Evolutionary conservation across 1,284 basidiomycete species (phyloP).

Genomic region (Apiotrichum gracile): DNA sequence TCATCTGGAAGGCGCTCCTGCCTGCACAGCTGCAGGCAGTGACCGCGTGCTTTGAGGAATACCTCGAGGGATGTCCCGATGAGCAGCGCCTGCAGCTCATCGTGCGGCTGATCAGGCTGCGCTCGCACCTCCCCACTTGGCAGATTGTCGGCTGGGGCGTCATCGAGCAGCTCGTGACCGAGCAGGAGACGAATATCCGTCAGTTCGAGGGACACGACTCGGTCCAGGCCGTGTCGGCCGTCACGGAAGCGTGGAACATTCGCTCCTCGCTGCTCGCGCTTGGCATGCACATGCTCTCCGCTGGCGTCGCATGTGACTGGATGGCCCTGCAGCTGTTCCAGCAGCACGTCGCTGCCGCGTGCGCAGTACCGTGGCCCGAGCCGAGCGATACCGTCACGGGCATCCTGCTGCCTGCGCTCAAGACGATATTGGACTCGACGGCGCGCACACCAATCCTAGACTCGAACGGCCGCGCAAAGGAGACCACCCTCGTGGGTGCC

Average conservation of each 20-base stretch:
- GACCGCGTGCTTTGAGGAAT: slow-evolving; percentile 34
- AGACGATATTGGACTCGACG: slow-evolving; percentile 30
- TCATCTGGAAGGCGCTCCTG: slow-evolving; percentile 22
- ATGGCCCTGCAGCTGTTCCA: slow-evolving; percentile 31
- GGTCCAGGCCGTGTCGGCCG: slow-evolving; percentile 18
- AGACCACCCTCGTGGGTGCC: slow-evolving; percentile 25
- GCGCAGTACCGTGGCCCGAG: slow-evolving; percentile 23
- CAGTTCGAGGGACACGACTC: slow-evolving; percentile 16
- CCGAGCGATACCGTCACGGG: slow-evolving; percentile 18
- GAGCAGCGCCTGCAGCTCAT: slow-evolving; percentile 28
- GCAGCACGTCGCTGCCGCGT: slow-evolving; percentile 33
- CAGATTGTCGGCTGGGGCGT: slow-evolving; percentile 35
- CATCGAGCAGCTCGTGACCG: slow-evolving; percentile 31
- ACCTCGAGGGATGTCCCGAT: slow-evolving; percentile 32
- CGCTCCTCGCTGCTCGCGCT: slow-evolving; percentile 25
- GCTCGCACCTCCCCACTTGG: slow-evolving; percentile 25
- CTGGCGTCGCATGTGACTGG: slow-evolving; percentile 29
- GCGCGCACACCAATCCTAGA: slow-evolving; percentile 16
- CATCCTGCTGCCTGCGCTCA: slow-evolving; percentile 30
- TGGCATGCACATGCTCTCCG: slow-evolving; percentile 34
- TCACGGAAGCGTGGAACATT: slow-evolving; percentile 28
- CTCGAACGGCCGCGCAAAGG: slow-evolving; percentile 10
- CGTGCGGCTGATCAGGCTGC: slow-evolving; percentile 20
- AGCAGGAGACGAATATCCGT: slow-evolving; percentile 22
- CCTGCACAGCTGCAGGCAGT: slow-evolving; percentile 29